Base-by-base conservation (phyloP, 2,329 filamentous ascomycete species). In the Sporothrix globosa region DNA sequence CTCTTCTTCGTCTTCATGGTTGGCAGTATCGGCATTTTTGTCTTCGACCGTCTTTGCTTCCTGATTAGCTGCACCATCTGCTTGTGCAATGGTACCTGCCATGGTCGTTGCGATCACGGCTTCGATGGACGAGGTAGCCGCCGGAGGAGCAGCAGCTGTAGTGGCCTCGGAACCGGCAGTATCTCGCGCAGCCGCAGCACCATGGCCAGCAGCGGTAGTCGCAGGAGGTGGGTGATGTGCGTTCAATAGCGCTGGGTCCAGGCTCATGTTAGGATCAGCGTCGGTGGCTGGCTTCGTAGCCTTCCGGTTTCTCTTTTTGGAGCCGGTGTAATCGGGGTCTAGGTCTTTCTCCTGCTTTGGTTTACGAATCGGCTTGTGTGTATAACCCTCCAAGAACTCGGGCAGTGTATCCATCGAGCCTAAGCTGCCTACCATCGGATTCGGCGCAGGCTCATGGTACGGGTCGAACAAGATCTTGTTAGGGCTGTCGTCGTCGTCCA, bases 381-480 rank as follows among this genome's bases (percentile, higher is more conserved):
- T 81, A 0, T 84, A 83, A 75, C 86, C 87, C 75, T 84, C 87
- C 44, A 87, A 79, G 67, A 82, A 85, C 54, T 88, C 86, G 6
- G 86, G 82, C 52, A 85, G 78, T 70, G 86, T 81, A 2, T 82
- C 80, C 67, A 86, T 82, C 10, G 77, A 75, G 14, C 78, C 76
- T 3, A 81, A 60, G 30, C 82, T 79, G 5, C 79, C 75, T 46
- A 77, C 75, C 68, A 86, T 75, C 13, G 78, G 77, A 4, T 85
- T 83, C 4, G 81, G 80, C 14, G 83, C 79, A 5, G 86, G 86
- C 39, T 81, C 81, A 73, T 88, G 83, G 75, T 87, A 88, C 10
- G 84, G 83, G 73, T 89, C 85, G 71, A 88, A 89, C 3, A 88
- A 76, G 76, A 88, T 88, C 75, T 81, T 86, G 76, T 88, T 85